Base-by-base conservation (phyloP, 345 rosid genomes). In the Brassica rapa region DNA sequence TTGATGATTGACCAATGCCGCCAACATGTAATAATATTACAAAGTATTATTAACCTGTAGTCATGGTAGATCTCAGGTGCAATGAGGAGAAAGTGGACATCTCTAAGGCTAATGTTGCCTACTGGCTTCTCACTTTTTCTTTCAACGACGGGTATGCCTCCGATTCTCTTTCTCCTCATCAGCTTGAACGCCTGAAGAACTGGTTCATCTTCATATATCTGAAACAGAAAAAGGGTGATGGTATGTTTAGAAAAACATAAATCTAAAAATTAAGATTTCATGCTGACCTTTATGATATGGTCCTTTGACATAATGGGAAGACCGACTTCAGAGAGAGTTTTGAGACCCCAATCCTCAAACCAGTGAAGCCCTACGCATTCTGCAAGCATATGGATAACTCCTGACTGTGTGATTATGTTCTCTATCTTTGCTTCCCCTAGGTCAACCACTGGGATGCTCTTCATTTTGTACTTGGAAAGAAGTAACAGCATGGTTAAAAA, bases 391-490 rank as follows among this genome's bases (percentile, higher is more conserved):
- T 96, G 99, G 83, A 96, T 91, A 68, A 96, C 98, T 71, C 93
- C 92, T 70, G 99, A 87, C 71, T 96, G 99, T 7, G 99, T 91
- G 72, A 96, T 84, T 74, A 93, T 88, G 81, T 90, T 91, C 75
- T 89, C 89, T 9, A 96, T 89, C 80, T 86, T 96, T 32, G 89
- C 91, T 37, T 82, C 92, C 24, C 92, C 97, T 70, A 90, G 61
- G 80, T 93, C 94, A 77, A 93, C 89, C 41, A 93, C 92, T 0
- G 98, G 98, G 76, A 96, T 74, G 81, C 99, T 93, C 88, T 96
- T 96, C 99, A 96, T 96, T 83, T 93, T 93, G 85, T 96, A 96
- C 77, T 93, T 96, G 3, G 99, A 96, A 30, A 96, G 98, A 82
- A 96, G 81, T 64, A 96, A 79, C 35, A 96, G 80, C 99, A 96